phyloP scores from a whole-genome alignment of 2,329 filamentous ascomycete genomes.

The Cladophialophora psammophila region DNA sequence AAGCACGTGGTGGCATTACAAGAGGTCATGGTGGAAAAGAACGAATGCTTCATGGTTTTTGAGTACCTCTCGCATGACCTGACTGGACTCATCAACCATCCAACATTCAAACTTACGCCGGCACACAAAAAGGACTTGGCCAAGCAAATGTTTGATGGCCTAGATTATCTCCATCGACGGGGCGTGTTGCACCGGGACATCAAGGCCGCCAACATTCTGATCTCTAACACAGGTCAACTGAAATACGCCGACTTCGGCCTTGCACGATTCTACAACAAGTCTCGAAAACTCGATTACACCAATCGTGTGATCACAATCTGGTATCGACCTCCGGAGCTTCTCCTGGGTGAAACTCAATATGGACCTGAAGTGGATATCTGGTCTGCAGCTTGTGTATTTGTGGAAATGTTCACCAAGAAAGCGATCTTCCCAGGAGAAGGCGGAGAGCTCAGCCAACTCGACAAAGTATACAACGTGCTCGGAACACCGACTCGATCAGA shows the following conservation, averaged over 20 bases:
- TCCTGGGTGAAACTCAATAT: slow-evolving; percentile 89
- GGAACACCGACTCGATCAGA: slow-evolving; percentile 84
- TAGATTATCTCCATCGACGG: slow-evolving; percentile 90
- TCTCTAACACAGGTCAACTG: slow-evolving; percentile 85
- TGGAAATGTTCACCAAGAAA: slow-evolving; percentile 93
- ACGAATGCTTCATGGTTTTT: slow-evolving; percentile 99
- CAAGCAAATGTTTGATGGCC: slow-evolving; percentile 88
- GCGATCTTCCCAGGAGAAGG: slow-evolving; percentile 96
- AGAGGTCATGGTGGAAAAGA: slow-evolving; percentile 97
- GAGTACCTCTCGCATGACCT: slow-evolving; percentile 97
- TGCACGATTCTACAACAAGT: slow-evolving; percentile 94
- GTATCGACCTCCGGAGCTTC: slow-evolving; percentile 91
- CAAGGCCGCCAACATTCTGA: slow-evolving; percentile 96
- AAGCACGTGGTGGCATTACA: slow-evolving; percentile 81
- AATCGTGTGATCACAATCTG: slow-evolving; percentile 99
- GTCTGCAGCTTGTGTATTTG: slow-evolving; percentile 95
- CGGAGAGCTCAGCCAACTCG: slow-evolving; percentile 92
- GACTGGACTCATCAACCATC: slow-evolving; percentile 93
- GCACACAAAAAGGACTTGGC: slow-evolving; percentile 93
- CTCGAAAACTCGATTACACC: slow-evolving; percentile 90
- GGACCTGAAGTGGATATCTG: slow-evolving; percentile 91
- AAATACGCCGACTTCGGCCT: slow-evolving; percentile 97
- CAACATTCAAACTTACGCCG: slow-evolving; percentile 82
- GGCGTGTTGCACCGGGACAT: slow-evolving; percentile 98
- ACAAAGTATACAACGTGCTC: slow-evolving; percentile 93